These are phyloP conservation scores for Fusarium falciforme DNA, from an alignment of 2,329 filamentous ascomycete species.

Conservation along the genomic window DNA sequence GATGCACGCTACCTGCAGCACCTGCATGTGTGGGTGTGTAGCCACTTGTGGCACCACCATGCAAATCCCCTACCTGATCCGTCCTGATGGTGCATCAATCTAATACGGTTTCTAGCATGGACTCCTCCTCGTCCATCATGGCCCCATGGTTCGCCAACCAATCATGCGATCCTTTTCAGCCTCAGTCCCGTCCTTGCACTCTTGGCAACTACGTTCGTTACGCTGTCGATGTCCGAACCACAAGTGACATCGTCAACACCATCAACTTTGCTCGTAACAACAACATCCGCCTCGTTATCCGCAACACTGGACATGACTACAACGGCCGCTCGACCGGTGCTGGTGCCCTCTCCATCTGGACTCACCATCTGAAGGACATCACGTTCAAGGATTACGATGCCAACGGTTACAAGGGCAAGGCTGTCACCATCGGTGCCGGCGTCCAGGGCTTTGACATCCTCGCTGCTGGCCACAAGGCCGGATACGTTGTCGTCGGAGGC, in stretches of 20 bases:
- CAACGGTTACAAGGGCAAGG: slow-evolving; percentile 60
- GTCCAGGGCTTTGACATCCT: slow-evolving; percentile 61
- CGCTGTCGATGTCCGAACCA: slow-evolving; percentile 48
- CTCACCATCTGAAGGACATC: slow-evolving; percentile 54
- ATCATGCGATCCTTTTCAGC: slow-evolving; percentile 52
- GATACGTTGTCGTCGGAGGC: slow-evolving; percentile 63
- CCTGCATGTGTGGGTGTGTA: not conserved
- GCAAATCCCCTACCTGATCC: not conserved
- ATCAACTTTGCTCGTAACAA: slow-evolving; percentile 53
- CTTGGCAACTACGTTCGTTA: slow-evolving; percentile 58
- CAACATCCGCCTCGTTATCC: slow-evolving; percentile 51
- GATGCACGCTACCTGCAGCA: not conserved
- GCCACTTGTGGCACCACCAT: not conserved
- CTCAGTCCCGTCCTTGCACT: slow-evolving; percentile 52
- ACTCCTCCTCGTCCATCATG: slow-evolving; percentile 56
- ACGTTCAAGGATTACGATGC: slow-evolving; percentile 55
- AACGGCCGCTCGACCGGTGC: slow-evolving; percentile 52
- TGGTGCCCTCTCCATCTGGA: slow-evolving; percentile 55
- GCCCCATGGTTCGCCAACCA: slow-evolving; percentile 52
- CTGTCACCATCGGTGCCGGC: slow-evolving; percentile 66
- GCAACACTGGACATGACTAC: slow-evolving; percentile 49
- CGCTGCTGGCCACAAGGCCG: slow-evolving; percentile 54
- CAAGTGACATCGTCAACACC: slow-evolving; percentile 47
- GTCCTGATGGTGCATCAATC: not conserved
- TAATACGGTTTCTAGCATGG: slow-evolving; percentile 40